phyloP scores from a whole-genome alignment of 228 moss, liverwort and hornwort genomes.

The Sphagnum fallax region DNA sequence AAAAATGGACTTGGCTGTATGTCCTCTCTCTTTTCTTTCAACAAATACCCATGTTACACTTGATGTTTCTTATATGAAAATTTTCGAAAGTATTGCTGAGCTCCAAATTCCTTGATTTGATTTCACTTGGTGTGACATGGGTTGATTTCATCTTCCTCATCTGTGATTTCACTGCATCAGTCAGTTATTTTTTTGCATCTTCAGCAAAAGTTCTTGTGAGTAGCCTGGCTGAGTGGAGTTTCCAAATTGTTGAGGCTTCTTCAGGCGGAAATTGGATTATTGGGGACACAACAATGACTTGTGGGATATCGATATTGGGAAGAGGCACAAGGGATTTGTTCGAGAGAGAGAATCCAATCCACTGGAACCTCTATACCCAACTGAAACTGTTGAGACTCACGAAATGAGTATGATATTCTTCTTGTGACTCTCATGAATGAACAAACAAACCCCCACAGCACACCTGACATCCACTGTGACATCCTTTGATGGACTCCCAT shows the following conservation, averaged over 20 bases:
- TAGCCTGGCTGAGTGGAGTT: background rate
- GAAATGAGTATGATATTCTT: conserved; percentile 47
- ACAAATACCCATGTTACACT: too few species aligned
- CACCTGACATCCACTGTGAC: too few species aligned
- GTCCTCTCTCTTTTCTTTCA: background rate
- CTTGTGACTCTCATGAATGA: background rate
- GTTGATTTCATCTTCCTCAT: background rate
- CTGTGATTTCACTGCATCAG: background rate
- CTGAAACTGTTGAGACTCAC: conserved; percentile 61
- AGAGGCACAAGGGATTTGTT: conserved; percentile 65
- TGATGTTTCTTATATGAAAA: background rate
- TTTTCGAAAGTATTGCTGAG: too few species aligned
- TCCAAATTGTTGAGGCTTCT: background rate
- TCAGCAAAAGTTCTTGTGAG: background rate
- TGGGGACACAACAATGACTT: conserved; percentile 63
- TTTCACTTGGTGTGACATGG: background rate
- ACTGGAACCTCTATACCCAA: conserved; percentile 74
- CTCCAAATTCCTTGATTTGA: background rate
- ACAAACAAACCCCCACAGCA: background rate
- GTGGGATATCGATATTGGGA: conserved; percentile 75
- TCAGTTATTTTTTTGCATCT: background rate
- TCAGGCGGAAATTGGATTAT: conserved; percentile 59
- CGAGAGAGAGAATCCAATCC: conserved; percentile 71
- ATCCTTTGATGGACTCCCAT: too few species aligned
- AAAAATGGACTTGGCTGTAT: conserved; percentile 62